These are phyloP conservation scores for Phaeosphaeriaceae sp. DNA, from an alignment of 2,329 filamentous ascomycete species.

Conservation along the genomic window DNA sequence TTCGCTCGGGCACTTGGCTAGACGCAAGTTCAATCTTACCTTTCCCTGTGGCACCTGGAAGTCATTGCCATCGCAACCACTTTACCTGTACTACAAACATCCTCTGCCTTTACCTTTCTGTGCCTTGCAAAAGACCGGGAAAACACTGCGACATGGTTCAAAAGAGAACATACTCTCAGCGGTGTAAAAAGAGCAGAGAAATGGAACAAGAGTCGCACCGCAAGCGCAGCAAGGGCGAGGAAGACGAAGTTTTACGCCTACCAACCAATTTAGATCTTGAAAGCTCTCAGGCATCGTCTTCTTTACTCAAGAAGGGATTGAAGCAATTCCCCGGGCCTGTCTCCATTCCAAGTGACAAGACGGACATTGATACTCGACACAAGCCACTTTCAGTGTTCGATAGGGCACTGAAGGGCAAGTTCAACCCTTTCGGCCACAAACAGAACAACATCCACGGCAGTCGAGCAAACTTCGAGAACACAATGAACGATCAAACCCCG, in stretches of 20 bases:
- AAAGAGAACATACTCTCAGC: slow-evolving; percentile 7
- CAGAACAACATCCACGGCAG: slow-evolving; percentile 15
- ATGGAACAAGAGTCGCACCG: background rate
- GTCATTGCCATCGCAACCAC: no score
- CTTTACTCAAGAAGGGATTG: slow-evolving; percentile 15
- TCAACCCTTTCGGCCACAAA: slow-evolving; percentile 10
- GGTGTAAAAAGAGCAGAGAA: background rate
- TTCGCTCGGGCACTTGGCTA: no score
- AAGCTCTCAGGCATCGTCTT: slow-evolving; percentile 6
- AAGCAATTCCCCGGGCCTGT: slow-evolving; percentile 22
- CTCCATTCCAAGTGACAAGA: slow-evolving; percentile 18
- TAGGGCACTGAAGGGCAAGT: slow-evolving; percentile 14
- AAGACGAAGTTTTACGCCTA: background rate
- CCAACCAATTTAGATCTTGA: slow-evolving; percentile 4
- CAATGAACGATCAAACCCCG: slow-evolving; percentile 15
- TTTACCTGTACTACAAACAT: no score
- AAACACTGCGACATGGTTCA: background rate
- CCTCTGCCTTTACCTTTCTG: background rate
- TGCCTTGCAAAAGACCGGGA: background rate
- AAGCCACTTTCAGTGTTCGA: slow-evolving; percentile 19
- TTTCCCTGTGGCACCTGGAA: no score
- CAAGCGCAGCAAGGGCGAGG: background rate
- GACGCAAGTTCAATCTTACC: no score
- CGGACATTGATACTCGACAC: slow-evolving; percentile 12
- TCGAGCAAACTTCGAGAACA: slow-evolving; percentile 17